These are phyloP conservation scores for Amphicarpaea edgeworthii DNA, from an alignment of 306 rosid genomes.

Conservation along the genomic window DNA sequence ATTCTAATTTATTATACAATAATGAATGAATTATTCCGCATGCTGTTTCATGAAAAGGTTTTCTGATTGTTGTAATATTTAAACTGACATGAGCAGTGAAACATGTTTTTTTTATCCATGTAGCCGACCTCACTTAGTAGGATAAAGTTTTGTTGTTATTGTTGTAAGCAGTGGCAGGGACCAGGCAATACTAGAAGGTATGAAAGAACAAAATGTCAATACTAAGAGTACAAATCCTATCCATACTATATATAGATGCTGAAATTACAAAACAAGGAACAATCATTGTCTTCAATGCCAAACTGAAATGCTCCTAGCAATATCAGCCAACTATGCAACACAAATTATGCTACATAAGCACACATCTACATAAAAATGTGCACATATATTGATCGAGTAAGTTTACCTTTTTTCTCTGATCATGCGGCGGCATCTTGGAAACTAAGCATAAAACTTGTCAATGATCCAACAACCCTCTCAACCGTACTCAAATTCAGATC, in stretches of 20 bases:
- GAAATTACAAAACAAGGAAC: background rate
- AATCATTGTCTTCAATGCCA: background rate
- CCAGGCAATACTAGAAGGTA: background rate
- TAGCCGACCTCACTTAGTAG: no score
- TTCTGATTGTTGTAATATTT: background rate
- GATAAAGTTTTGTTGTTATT: no score
- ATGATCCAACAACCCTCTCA: slow-evolving; percentile 50
- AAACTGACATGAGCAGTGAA: slow-evolving; percentile 1
- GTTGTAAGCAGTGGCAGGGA: background rate
- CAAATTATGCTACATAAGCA: background rate
- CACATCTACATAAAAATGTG: background rate
- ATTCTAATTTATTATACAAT: background rate
- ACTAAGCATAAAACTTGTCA: slow-evolving; percentile 55
- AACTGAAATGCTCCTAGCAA: background rate
- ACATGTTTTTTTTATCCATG: background rate
- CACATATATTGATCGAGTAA: slow-evolving; percentile 11
- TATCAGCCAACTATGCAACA: background rate
- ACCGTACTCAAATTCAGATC: slow-evolving; percentile 55
- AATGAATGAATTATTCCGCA: background rate
- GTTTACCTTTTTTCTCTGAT: slow-evolving; percentile 82
- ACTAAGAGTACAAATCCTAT: background rate
- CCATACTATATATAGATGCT: background rate
- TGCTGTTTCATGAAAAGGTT: background rate
- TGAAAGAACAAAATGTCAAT: background rate
- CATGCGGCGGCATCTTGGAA: slow-evolving; percentile 76